Evolutionary conservation across 2,329 filamentous ascomycete species (phyloP).

Genomic region (Pseudocercospora fijiensis): DNA sequence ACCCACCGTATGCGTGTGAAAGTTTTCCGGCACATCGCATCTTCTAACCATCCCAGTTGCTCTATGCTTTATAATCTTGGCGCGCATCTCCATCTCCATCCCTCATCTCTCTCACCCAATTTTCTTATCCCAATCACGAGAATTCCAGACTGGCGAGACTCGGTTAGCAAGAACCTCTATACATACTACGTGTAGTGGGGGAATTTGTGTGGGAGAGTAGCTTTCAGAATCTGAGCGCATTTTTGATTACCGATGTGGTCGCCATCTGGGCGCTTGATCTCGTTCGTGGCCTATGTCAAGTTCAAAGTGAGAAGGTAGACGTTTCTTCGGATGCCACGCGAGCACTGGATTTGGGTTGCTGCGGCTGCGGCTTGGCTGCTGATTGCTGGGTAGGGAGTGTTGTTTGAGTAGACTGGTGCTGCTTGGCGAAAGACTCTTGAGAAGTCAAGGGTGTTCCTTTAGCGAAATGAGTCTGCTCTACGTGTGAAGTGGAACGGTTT

Average conservation of each 20-base stretch:
- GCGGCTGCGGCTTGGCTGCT: background rate
- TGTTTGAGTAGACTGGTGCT: too few species aligned
- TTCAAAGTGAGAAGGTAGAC: background rate
- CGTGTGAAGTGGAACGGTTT: too few species aligned
- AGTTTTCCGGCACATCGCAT: background rate
- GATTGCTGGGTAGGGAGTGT: too few species aligned
- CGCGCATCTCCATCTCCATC: background rate
- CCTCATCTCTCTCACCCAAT: background rate
- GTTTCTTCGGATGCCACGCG: background rate
- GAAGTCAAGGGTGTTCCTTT: too few species aligned
- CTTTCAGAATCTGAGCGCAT: background rate
- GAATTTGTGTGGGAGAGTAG: background rate
- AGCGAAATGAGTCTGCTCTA: too few species aligned
- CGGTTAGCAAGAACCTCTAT: background rate
- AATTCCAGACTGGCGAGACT: background rate
- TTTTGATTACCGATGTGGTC: background rate
- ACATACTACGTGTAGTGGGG: background rate
- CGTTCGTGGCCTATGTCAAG: background rate
- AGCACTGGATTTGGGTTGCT: background rate
- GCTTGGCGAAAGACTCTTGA: too few species aligned
- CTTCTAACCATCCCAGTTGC: background rate
- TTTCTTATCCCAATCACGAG: background rate
- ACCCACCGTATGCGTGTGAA: too few species aligned
- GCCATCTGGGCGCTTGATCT: background rate
- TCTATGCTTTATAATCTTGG: background rate